Evolutionary conservation across 176 grass and related monocot species (phyloP).

Genomic region (Carex parvula): DNA sequence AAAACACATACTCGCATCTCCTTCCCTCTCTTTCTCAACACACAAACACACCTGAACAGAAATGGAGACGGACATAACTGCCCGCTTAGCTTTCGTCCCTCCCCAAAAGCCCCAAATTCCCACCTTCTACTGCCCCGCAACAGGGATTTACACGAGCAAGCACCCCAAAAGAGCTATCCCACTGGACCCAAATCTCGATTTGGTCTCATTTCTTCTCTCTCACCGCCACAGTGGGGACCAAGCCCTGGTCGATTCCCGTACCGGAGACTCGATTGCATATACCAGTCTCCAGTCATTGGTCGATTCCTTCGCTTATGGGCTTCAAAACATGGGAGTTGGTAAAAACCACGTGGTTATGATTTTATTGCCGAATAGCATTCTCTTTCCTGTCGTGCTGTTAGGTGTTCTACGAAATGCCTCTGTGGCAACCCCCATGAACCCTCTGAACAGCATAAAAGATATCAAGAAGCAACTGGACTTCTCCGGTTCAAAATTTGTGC

Average conservation of each 20-base stretch:
- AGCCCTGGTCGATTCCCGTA: slow-evolving; percentile 48
- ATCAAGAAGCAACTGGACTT: slow-evolving; percentile 38
- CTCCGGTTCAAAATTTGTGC: slow-evolving; percentile 29
- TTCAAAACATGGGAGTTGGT: slow-evolving; percentile 33
- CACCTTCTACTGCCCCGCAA: slow-evolving; percentile 46
- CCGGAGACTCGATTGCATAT: slow-evolving; percentile 39
- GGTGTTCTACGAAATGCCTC: slow-evolving; percentile 51
- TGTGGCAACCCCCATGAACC: slow-evolving; percentile 50
- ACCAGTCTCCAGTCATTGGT: slow-evolving; percentile 49
- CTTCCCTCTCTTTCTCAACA: not conserved
- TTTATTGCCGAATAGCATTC: slow-evolving; percentile 48
- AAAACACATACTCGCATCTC: not conserved
- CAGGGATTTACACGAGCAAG: slow-evolving; percentile 57
- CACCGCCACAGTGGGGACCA: slow-evolving; percentile 27
- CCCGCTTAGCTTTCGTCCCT: not conserved
- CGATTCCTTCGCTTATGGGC: slow-evolving; percentile 42
- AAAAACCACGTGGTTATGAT: slow-evolving; percentile 43
- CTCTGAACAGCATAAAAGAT: slow-evolving; percentile 47
- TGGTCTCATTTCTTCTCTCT: slow-evolving; percentile 68
- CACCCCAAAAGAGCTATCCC: slow-evolving; percentile 41
- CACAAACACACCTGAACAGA: not conserved
- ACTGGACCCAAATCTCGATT: slow-evolving; percentile 41
- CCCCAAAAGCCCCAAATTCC: not conserved
- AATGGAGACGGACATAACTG: slow-evolving; percentile 15
- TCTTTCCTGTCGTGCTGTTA: slow-evolving; percentile 62